Evolutionary conservation across 768 basidiomycete genomes (phyloP).

Genomic region (Psilocybe tampanensis): DNA sequence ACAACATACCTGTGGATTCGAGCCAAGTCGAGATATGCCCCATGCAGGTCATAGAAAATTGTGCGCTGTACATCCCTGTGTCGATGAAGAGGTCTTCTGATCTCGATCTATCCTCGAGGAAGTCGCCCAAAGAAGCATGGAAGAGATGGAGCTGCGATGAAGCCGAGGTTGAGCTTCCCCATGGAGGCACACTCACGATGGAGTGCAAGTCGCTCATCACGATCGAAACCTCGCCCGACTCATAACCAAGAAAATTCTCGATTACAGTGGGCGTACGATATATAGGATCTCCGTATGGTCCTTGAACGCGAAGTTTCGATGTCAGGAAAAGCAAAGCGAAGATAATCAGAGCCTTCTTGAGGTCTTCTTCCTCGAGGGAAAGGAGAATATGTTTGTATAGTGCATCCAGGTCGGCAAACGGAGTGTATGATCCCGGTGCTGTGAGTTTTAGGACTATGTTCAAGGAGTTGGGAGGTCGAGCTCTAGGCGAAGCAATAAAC

Average conservation of each 20-base stretch:
- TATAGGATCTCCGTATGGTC: neutral
- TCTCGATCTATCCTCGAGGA: neutral
- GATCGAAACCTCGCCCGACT: neutral
- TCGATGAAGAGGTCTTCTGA: neutral
- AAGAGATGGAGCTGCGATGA: neutral
- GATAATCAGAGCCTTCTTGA: neutral
- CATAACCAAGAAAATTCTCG: neutral
- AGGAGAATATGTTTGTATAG: constrained; percentile 10
- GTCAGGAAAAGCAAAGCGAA: neutral
- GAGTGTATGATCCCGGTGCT: neutral
- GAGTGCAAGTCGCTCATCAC: neutral
- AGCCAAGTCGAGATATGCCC: neutral
- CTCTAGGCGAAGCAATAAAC: neutral
- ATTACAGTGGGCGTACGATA: neutral
- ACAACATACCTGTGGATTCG: neutral
- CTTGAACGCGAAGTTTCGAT: neutral
- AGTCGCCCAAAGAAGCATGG: neutral
- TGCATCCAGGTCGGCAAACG: constrained; percentile 11
- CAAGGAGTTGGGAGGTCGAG: neutral
- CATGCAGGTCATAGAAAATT: neutral
- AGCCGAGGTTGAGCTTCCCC: neutral
- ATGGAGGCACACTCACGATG: neutral
- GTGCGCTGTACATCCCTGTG: neutral
- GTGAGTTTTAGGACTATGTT: neutral
- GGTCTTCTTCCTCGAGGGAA: neutral